phyloP scores from a whole-genome alignment of 2,329 filamentous ascomycete species.

The Aureobasidium pullulans region DNA sequence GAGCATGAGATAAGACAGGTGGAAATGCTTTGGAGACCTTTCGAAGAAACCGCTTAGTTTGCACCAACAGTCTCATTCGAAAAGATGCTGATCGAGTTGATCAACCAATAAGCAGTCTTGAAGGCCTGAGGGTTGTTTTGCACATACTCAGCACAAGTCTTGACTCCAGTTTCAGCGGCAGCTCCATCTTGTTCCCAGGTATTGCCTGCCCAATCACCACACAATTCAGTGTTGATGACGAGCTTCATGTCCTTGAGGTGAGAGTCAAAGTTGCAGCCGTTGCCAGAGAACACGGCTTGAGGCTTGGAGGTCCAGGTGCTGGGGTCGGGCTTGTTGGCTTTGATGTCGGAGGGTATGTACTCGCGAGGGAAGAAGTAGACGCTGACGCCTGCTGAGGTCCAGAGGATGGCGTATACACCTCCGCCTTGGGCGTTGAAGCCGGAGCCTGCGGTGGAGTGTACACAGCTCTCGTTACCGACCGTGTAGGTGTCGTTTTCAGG shows the following conservation, averaged over 20 bases:
- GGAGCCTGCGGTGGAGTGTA: constrained; percentile 34
- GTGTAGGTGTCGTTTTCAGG: constrained; percentile 24
- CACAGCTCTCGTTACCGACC: constrained; percentile 8
- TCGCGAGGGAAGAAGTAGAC: constrained; percentile 78
- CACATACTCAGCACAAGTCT: constrained; percentile 66
- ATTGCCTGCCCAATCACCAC: constrained; percentile 75
- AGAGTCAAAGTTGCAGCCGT: constrained; percentile 59
- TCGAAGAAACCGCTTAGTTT: background rate
- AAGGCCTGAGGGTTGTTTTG: constrained; percentile 63
- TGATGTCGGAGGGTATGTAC: constrained; percentile 57
- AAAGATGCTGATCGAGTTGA: constrained; percentile 30
- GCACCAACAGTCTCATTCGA: background rate
- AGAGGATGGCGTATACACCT: constrained; percentile 45
- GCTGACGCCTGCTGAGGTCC: constrained; percentile 63
- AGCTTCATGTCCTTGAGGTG: constrained; percentile 69
- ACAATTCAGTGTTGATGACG: constrained; percentile 77
- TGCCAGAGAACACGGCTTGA: constrained; percentile 57
- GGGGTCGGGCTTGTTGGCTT: constrained; percentile 53
- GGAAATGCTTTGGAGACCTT: too few species aligned
- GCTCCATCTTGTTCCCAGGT: constrained; percentile 60
- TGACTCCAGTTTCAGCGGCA: constrained; percentile 44
- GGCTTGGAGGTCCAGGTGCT: constrained; percentile 58
- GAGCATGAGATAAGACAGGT: too few species aligned
- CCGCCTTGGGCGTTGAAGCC: constrained; percentile 45
- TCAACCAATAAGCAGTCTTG: constrained; percentile 65